phyloP scores from a whole-genome alignment of 768 basidiomycete genomes.

The Ramaria sp. region DNA sequence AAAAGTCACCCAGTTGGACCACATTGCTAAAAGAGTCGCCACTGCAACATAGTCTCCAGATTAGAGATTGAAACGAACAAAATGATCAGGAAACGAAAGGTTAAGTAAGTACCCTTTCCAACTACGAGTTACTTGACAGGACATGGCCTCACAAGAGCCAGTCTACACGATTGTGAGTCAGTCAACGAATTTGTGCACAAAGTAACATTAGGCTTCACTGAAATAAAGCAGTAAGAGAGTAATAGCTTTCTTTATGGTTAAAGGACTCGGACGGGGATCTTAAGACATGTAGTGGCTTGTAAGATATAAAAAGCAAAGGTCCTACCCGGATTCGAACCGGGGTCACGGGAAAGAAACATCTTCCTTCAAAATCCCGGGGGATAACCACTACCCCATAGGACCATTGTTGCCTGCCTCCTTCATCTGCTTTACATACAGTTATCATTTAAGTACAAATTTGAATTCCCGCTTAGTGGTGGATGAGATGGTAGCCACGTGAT shows the following conservation, averaged over 20 bases:
- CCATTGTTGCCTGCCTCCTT: background rate
- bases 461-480: no score
- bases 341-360: conserved; percentile 6
- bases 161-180: no score
- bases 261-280: no score
- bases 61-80: conserved; percentile 31
- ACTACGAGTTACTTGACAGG: background rate
- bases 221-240: no score
- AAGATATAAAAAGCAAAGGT: conserved; percentile 4
- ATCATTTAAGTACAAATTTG: no score
- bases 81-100: conserved; percentile 34
- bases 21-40: conserved; percentile 52
- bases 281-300: no score
- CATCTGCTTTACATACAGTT: no score
- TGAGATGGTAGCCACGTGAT: no score
- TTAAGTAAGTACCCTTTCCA: conserved; percentile 34
- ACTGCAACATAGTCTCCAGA: conserved; percentile 22
- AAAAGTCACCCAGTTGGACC: conserved; percentile 51
- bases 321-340: conserved; percentile 12
- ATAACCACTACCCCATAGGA: conserved; percentile 11
- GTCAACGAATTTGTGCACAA: no score
- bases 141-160: no score
- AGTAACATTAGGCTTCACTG: no score
- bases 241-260: no score
- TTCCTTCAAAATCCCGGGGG: conserved; percentile 10